Conservation (phyloP, 1,284 basidiomycete species). For the Cutaneotrichosporon daszewskae region DNA sequence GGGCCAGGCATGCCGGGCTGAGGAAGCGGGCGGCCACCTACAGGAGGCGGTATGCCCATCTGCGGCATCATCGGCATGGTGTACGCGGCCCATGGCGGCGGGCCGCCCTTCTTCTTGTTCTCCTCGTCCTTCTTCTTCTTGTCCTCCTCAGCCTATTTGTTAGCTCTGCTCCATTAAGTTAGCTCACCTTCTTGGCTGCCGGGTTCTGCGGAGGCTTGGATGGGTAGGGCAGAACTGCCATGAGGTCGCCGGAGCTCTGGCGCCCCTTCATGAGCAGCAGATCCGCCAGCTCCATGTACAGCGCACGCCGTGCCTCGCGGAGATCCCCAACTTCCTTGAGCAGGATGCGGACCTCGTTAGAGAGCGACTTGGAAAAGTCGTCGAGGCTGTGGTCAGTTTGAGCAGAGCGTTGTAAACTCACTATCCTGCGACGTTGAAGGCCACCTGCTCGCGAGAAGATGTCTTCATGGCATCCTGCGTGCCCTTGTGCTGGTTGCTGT, state of each 20-base stretch:
- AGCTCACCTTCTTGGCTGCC: slow-evolving; percentile 19
- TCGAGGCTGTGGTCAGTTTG: slow-evolving; percentile 27
- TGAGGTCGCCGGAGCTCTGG: slow-evolving; percentile 43
- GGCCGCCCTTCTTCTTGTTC: too few relatives aligned
- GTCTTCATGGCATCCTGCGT: slow-evolving; percentile 38
- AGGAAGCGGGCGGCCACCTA: too few relatives aligned
- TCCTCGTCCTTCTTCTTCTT: too few relatives aligned
- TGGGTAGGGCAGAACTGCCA: slow-evolving; percentile 46
- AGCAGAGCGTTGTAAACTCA: not conserved
- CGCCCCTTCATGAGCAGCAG: slow-evolving; percentile 45
- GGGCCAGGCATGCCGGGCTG: too few relatives aligned
- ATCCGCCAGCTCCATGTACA: slow-evolving; percentile 45
- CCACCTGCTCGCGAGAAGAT: slow-evolving; percentile 45
- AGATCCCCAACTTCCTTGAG: slow-evolving; percentile 47
- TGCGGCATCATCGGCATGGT: too few relatives aligned
- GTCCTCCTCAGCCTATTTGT: too few relatives aligned
- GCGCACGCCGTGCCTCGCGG: slow-evolving; percentile 41
- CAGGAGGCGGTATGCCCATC: too few relatives aligned
- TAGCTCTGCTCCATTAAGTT: too few relatives aligned
- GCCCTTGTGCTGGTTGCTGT: slow-evolving; percentile 42
- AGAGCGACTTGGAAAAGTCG: slow-evolving; percentile 44
- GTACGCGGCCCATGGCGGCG: too few relatives aligned
- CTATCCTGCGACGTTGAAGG: slow-evolving; percentile 47
- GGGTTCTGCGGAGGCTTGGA: slow-evolving; percentile 31
- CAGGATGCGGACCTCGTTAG: slow-evolving; percentile 42